Evolutionary conservation across 768 basidiomycete genomes (phyloP).

Genomic region (Grammothele lineata): DNA sequence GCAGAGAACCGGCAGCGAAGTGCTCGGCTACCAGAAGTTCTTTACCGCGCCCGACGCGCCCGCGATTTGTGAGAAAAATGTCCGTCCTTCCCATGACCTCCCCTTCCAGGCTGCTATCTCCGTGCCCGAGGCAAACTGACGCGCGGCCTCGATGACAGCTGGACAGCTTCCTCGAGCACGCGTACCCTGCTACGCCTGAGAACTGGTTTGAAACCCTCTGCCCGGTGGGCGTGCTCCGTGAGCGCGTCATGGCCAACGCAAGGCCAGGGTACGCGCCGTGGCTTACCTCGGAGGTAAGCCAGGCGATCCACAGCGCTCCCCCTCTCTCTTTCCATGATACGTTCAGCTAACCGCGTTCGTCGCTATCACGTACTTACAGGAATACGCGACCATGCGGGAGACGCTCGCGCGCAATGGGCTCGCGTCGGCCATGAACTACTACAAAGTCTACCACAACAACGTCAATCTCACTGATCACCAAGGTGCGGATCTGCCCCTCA

Average conservation of each 20-base stretch:
- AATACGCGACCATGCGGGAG: constrained; percentile 15
- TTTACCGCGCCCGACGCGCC: constrained; percentile 2
- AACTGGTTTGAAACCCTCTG: constrained; percentile 32
- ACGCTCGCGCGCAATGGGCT: constrained; percentile 30
- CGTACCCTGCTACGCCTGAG: constrained; percentile 30
- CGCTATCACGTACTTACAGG: constrained; percentile 11
- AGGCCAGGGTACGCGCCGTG: constrained; percentile 25
- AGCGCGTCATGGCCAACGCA: constrained; percentile 24
- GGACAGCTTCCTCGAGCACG: constrained; percentile 35
- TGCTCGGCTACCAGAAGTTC: constrained; percentile 39
- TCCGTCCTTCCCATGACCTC: no score
- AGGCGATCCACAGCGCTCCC: no score
- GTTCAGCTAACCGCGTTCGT: no score
- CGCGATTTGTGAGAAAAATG: no score
- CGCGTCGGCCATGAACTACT: constrained; percentile 33
- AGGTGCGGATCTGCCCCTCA: constrained; percentile 17
- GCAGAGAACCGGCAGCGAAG: constrained; percentile 29
- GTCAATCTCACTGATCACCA: constrained; percentile 24
- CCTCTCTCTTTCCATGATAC: no score
- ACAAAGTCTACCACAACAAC: constrained; percentile 25
- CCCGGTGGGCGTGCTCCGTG: constrained; percentile 29
- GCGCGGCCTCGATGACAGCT: constrained; percentile 20
- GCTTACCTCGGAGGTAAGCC: constrained; percentile 30
- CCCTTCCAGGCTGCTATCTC: no score
- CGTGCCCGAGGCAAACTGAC: no score